A percentile compares a stretch with the other conserved stretches of the same genome.
phyloP scores from a whole-genome alignment of 75 land plant genomes.

The Selaginella tamariscina region DNA sequence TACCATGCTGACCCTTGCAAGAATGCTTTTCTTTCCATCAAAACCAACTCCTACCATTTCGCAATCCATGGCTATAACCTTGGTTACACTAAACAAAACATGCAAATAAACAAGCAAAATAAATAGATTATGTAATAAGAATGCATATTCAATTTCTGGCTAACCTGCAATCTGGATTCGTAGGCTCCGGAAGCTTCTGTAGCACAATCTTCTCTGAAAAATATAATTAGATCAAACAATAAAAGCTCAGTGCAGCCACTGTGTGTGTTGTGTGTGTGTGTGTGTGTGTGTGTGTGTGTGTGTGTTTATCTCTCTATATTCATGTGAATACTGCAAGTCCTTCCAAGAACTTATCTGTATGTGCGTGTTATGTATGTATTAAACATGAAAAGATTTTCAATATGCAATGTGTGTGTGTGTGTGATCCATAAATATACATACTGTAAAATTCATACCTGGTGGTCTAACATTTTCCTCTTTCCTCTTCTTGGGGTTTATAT shows the following conservation, averaged over 20 bases:
- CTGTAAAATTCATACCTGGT: not conserved
- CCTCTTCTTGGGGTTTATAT: not conserved
- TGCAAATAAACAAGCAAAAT: no score
- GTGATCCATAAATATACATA: not conserved
- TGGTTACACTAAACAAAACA: constrained; percentile 45
- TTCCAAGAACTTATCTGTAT: no score
- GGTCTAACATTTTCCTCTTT: not conserved
- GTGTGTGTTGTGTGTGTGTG: no score
- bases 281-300: no score
- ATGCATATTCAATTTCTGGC: not conserved
- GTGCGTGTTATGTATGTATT: no score
- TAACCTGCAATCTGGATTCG: not conserved
- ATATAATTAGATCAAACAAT: not conserved
- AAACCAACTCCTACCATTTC: constrained; percentile 93
- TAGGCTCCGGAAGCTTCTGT: not conserved
- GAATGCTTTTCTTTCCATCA: constrained; percentile 70
- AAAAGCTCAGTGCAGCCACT: no score
- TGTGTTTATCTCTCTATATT: no score
- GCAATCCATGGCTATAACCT: constrained; percentile 78
- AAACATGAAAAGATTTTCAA: no score
- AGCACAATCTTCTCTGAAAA: not conserved
- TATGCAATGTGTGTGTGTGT: no score
- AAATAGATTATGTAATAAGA: no score
- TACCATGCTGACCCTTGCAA: constrained; percentile 85
- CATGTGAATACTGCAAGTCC: no score